A percentile compares a stretch with the other conserved stretches of the same genome.
Conservation (phyloP, 129 eudicot species). For the Deinandra increscens region DNA sequence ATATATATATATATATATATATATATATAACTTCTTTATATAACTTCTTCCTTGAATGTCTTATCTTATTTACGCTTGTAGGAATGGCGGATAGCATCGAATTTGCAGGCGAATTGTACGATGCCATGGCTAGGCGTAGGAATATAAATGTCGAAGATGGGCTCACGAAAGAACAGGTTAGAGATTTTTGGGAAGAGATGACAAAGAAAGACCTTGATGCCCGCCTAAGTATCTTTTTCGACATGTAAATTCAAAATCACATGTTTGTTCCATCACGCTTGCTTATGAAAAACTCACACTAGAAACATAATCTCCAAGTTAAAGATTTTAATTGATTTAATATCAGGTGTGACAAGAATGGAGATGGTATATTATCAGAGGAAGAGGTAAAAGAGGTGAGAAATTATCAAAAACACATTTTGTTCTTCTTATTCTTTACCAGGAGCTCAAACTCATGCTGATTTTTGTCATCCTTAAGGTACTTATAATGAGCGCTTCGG, state of each 20-base stretch:
- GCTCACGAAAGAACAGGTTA: constrained; percentile 49
- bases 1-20: no score
- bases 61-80: background rate
- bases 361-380: constrained; percentile 84
- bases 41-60: constrained; percentile 18
- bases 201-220: constrained; percentile 70
- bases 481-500: constrained; percentile 89
- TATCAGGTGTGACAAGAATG: constrained; percentile 97
- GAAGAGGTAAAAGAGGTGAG: constrained; percentile 96
- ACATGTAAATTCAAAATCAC: constrained; percentile 48
- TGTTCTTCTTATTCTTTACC: background rate
- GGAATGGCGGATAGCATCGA: constrained; percentile 89
- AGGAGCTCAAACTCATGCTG: constrained; percentile 13
- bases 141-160: constrained; percentile 45
- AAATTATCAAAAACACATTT: constrained; percentile 1
- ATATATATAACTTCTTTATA: no score
- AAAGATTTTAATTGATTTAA: constrained; percentile 14
- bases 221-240: constrained; percentile 89
- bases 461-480: constrained; percentile 45
- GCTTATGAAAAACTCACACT: constrained; percentile 1
- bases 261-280: background rate
- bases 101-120: constrained; percentile 72
- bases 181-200: constrained; percentile 81
- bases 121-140: constrained; percentile 79
- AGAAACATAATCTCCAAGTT: background rate